A percentile compares a stretch with the other conserved stretches of the same genome.
Conservation (phyloP, 169 alveolate species). For the Cyclospora cayetanensis region DNA sequence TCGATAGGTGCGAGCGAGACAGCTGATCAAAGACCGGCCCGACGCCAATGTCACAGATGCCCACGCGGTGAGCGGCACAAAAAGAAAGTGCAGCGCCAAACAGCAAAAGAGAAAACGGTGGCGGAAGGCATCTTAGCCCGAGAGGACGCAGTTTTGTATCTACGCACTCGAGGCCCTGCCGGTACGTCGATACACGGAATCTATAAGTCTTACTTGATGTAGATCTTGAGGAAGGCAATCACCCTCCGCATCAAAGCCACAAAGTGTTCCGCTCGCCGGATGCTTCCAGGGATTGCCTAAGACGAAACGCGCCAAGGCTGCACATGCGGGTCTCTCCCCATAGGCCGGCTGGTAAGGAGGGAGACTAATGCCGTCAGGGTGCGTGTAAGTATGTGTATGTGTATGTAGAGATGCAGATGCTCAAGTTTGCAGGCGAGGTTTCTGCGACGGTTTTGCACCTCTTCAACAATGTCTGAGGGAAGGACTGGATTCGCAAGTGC, state of each 20-base stretch:
- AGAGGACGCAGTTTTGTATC: not conserved
- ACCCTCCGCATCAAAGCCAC: constrained; percentile 88
- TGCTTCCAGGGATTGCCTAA: constrained; percentile 92
- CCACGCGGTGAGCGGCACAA: too few relatives aligned
- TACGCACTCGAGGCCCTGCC: not conserved
- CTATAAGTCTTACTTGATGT: constrained; percentile 77
- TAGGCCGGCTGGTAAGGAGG: not conserved
- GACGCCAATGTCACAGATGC: too few relatives aligned
- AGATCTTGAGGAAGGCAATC: constrained; percentile 90
- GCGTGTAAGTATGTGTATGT: not conserved
- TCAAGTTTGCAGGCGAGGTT: not conserved
- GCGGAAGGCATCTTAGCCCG: too few relatives aligned
- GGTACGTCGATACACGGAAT: too few relatives aligned
- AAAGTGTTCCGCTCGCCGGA: constrained; percentile 95
- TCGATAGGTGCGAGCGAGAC: too few relatives aligned
- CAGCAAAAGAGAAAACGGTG: too few relatives aligned
- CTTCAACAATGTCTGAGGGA: constrained; percentile 80
- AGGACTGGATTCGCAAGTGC: constrained; percentile 86
- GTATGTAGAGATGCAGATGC: not conserved
- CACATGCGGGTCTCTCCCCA: not conserved
- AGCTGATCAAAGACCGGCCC: too few relatives aligned
- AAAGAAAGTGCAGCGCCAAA: too few relatives aligned
- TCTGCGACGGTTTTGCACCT: not conserved
- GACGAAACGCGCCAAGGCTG: not conserved
- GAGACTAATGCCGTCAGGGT: not conserved